These are phyloP conservation scores for Sarocladium kiliense DNA, from an alignment of 2,329 filamentous ascomycete species.

Conservation along the genomic window DNA sequence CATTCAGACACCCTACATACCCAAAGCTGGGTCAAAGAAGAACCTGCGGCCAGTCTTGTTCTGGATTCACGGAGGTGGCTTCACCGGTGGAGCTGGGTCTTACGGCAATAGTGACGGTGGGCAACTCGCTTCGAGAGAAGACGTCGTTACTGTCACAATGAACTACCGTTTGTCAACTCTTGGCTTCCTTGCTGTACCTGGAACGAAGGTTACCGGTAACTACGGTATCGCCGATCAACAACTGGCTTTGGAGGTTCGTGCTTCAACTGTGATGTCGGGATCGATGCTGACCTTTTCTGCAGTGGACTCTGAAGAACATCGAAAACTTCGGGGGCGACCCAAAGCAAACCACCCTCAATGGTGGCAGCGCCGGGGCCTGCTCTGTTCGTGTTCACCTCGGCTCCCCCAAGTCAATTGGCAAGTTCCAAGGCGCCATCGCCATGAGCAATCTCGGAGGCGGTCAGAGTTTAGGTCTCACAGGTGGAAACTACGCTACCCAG, in stretches of 20 bases:
- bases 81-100: conserved; percentile 21
- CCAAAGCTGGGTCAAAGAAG: neutral
- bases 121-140: conserved; percentile 24
- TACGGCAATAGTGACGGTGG: conserved; percentile 29
- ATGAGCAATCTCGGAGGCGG: neutral
- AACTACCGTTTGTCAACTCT: conserved; percentile 36
- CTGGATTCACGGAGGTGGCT: conserved; percentile 34
- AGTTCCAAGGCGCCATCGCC: neutral
- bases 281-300: conserved; percentile 1
- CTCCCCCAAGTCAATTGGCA: neutral
- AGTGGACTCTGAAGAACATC: conserved; percentile 50
- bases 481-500: neutral
- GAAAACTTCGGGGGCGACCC: conserved; percentile 48
- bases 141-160: conserved; percentile 37
- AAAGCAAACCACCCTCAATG: conserved; percentile 45
- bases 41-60: conserved; percentile 24
- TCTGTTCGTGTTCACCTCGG: conserved; percentile 18
- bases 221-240: neutral
- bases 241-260: neutral
- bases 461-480: neutral
- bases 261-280: neutral
- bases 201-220: neutral
- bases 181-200: conserved; percentile 30
- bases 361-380: conserved; percentile 46
- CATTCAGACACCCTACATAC: neutral